These are phyloP conservation scores for Citeromyces hawaiiensis DNA, from an alignment of 1,139 yeast species.

Conservation along the genomic window DNA sequence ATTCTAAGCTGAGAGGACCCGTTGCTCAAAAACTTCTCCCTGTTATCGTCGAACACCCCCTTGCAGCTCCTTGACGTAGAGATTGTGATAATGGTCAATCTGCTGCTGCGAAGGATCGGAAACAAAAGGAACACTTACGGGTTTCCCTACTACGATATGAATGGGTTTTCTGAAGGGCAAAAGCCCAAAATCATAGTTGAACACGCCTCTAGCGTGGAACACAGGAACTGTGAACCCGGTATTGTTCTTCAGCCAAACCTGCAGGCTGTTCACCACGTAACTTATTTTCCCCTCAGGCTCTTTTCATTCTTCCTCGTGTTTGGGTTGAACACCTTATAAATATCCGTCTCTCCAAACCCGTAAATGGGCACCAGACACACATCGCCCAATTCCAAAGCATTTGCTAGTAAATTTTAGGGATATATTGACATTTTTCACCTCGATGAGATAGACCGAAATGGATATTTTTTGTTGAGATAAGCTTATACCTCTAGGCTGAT, in stretches of 20 bases:
- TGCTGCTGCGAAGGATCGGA: conserved; percentile 30
- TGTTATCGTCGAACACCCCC: conserved; percentile 61
- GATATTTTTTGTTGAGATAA: too few species aligned
- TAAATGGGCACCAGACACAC: conserved; percentile 75
- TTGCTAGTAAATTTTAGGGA: too few species aligned
- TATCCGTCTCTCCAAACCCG: conserved; percentile 75
- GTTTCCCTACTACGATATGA: conserved; percentile 68
- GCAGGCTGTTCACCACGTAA: conserved; percentile 22
- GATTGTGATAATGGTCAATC: conserved; percentile 58
- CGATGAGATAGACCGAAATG: too few species aligned
- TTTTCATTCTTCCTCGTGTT: neutral
- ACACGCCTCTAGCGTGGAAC: conserved; percentile 85
- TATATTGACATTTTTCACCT: too few species aligned
- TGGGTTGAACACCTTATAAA: conserved; percentile 14
- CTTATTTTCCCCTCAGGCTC: neutral
- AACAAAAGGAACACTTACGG: conserved; percentile 53
- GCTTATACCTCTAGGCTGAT: too few species aligned
- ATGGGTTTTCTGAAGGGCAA: conserved; percentile 79
- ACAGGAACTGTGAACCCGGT: conserved; percentile 83
- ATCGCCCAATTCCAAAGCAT: conserved; percentile 70
- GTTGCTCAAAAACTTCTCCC: conserved; percentile 26
- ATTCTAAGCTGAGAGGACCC: conserved; percentile 13
- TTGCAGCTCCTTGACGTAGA: conserved; percentile 57
- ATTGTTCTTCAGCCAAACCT: conserved; percentile 54
- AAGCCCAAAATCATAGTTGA: conserved; percentile 85